Evolutionary conservation across 352 stramenopile genomes (phyloP).

Genomic region (Globisporangium iwayamae): DNA sequence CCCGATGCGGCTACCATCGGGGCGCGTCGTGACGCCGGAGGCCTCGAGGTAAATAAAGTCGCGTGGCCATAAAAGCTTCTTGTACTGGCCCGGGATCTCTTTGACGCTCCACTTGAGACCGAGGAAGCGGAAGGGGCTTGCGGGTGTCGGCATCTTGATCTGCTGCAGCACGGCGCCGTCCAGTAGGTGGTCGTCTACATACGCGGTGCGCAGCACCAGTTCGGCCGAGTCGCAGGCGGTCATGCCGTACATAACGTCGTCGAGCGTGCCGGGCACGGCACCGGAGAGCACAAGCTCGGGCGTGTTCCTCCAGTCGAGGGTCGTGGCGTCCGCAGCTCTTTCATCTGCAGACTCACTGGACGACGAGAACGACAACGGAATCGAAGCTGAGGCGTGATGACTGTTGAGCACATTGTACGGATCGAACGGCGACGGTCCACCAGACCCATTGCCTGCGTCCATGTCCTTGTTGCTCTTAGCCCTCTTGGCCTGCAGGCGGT

Average conservation of each 20-base stretch:
- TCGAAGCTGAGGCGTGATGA: not conserved
- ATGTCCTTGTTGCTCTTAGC: conserved; percentile 5
- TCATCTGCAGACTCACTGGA: conserved; percentile 2
- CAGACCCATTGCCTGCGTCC: not conserved
- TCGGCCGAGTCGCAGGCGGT: conserved; percentile 23
- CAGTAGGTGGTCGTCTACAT: conserved; percentile 27
- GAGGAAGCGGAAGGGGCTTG: conserved; percentile 29
- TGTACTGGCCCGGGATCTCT: conserved; percentile 16
- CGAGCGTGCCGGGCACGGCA: conserved; percentile 24
- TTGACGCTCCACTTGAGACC: conserved; percentile 31
- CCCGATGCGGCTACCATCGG: conserved; percentile 15
- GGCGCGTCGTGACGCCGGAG: not conserved
- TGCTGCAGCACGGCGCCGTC: conserved; percentile 24
- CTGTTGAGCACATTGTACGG: conserved; percentile 1
- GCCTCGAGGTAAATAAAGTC: conserved; percentile 26
- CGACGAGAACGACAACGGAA: conserved; percentile 5
- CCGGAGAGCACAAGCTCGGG: conserved; percentile 24
- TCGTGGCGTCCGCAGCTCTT: conserved; percentile 8
- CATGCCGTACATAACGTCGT: conserved; percentile 37
- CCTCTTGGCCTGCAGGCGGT: conserved; percentile 3
- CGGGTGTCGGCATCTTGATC: conserved; percentile 18
- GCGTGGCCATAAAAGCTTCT: conserved; percentile 17
- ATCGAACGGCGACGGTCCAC: not conserved
- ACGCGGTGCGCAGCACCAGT: conserved; percentile 27
- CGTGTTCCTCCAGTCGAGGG: conserved; percentile 10